Conservation (phyloP, 1,139 yeast species). For the Suhomyces bribrorum region DNA sequence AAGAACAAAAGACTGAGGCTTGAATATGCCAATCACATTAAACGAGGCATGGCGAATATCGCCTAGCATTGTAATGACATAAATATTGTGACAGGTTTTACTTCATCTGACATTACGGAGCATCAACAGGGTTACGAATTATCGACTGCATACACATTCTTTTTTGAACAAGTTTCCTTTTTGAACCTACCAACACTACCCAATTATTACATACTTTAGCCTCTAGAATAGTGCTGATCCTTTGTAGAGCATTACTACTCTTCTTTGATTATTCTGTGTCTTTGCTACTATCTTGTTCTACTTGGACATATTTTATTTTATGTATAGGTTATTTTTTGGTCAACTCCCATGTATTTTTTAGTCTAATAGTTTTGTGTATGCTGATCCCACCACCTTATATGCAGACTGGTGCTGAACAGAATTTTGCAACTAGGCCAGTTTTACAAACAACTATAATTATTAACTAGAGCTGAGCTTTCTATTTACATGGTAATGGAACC, state of each 20-base stretch:
- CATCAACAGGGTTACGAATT: too few relatives aligned
- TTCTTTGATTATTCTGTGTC: too few relatives aligned
- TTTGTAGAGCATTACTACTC: too few relatives aligned
- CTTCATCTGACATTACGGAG: too few relatives aligned
- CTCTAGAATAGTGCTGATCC: too few relatives aligned
- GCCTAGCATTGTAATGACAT: not conserved
- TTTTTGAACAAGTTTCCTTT: too few relatives aligned
- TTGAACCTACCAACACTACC: too few relatives aligned
- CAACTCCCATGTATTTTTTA: slow-evolving; percentile 7
- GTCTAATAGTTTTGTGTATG: slow-evolving; percentile 7
- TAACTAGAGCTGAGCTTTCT: not conserved
- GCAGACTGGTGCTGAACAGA: slow-evolving; percentile 1
- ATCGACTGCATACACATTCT: too few relatives aligned
- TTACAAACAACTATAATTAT: not conserved
- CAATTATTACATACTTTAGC: too few relatives aligned
- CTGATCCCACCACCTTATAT: slow-evolving; percentile 5
- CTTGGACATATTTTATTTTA: too few relatives aligned
- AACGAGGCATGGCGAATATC: not conserved
- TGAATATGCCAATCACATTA: not conserved
- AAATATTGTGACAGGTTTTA: too few relatives aligned
- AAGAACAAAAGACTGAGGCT: not conserved
- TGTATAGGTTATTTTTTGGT: slow-evolving; percentile 5
- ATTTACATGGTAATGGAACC: not conserved
- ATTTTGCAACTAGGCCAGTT: slow-evolving; percentile 6
- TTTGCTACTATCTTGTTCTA: too few relatives aligned